These are phyloP conservation scores for Firmiana major DNA, from an alignment of 345 rosid species.

Conservation along the genomic window DNA sequence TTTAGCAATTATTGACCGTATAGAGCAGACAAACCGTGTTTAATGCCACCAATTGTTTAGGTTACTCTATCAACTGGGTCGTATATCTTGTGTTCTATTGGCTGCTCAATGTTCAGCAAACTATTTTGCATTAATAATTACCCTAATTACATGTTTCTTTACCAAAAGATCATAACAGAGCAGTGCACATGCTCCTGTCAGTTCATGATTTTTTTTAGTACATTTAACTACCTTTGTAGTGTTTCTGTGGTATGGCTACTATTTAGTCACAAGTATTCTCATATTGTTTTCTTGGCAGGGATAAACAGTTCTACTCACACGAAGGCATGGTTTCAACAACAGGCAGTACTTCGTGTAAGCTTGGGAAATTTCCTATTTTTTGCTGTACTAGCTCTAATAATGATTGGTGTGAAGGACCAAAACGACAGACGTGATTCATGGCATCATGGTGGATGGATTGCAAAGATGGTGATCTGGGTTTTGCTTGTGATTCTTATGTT, in stretches of 20 bases:
- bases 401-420: slow-evolving; percentile 95
- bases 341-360: slow-evolving; percentile 97
- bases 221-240: not conserved
- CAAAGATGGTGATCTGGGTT: slow-evolving; percentile 85
- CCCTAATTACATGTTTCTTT: not conserved
- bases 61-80: not conserved
- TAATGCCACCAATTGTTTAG: not conserved
- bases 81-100: not conserved
- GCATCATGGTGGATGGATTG: slow-evolving; percentile 95
- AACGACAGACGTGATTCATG: slow-evolving; percentile 85
- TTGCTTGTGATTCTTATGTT: slow-evolving; percentile 85
- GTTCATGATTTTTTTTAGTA: not conserved
- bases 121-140: not conserved
- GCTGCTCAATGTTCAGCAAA: not conserved
- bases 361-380: slow-evolving; percentile 87
- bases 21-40: not conserved
- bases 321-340: slow-evolving; percentile 80
- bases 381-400: slow-evolving; percentile 60
- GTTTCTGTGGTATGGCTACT: not conserved
- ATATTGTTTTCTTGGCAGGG: slow-evolving; percentile 48
- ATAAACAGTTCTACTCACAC: slow-evolving; percentile 60
- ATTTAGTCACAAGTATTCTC: not conserved
- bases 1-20: not conserved
- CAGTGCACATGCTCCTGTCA: not conserved
- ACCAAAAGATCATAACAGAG: slow-evolving; percentile 3